Evolutionary conservation across 2,329 filamentous ascomycete genomes (phyloP).

Genomic region (Venturia carpophila): DNA sequence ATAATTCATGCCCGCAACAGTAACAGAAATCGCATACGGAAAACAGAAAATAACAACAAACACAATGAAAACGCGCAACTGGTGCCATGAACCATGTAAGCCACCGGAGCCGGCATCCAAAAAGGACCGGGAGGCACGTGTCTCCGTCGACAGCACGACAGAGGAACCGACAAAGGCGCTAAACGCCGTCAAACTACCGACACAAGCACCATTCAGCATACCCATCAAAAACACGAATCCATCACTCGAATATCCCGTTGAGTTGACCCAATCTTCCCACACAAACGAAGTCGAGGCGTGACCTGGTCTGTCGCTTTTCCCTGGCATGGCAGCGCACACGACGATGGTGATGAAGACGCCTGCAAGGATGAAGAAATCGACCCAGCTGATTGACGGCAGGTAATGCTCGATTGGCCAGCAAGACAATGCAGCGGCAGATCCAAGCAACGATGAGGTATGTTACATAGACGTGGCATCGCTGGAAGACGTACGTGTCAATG

Average conservation of each 20-base stretch:
- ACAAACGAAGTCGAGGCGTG: constrained; percentile 36
- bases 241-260: constrained; percentile 40
- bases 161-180: constrained; percentile 57
- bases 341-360: constrained; percentile 50
- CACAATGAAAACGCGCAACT: constrained; percentile 51
- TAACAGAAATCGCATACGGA: constrained; percentile 39
- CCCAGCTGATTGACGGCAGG: constrained; percentile 48
- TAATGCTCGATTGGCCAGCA: constrained; percentile 48
- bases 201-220: constrained; percentile 61
- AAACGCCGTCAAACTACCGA: constrained; percentile 60
- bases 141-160: constrained; percentile 45
- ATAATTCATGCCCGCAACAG: constrained; percentile 47
- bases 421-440: constrained; percentile 38
- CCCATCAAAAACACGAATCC: constrained; percentile 57
- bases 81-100: constrained; percentile 45
- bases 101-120: constrained; percentile 42
- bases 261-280: constrained; percentile 39
- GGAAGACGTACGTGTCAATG: constrained; percentile 33
- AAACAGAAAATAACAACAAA: constrained; percentile 59
- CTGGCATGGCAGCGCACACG: constrained; percentile 49
- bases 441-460: constrained; percentile 42
- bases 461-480: constrained; percentile 47
- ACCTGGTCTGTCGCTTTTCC: constrained; percentile 23
- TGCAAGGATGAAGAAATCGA: constrained; percentile 44
- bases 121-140: constrained; percentile 51